Evolutionary conservation across 2,329 filamentous ascomycete species (phyloP).

Genomic region (Juglanconis oblonga): DNA sequence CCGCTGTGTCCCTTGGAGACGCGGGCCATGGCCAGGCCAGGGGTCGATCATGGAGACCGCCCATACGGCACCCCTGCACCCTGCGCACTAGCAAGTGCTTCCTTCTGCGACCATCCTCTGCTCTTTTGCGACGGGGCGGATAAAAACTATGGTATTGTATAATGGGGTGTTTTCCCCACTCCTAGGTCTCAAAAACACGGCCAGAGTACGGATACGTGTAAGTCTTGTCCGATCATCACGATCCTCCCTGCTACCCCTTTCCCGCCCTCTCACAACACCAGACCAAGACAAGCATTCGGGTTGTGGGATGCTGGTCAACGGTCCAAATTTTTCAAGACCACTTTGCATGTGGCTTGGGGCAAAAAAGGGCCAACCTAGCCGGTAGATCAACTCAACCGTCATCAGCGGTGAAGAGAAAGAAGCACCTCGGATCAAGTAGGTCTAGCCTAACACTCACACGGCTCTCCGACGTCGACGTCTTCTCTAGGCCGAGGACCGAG

Average conservation of each 20-base stretch:
- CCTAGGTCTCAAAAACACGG: too few species aligned
- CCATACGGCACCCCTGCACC: conserved; percentile 8
- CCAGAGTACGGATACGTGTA: too few species aligned
- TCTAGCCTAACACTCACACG: not conserved
- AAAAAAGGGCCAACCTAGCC: conserved; percentile 1
- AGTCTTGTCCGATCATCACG: too few species aligned
- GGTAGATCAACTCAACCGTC: conserved; percentile 13
- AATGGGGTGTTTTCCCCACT: too few species aligned
- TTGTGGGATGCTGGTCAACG: not conserved
- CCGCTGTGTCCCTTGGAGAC: not conserved
- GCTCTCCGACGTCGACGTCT: not conserved
- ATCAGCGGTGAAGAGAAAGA: conserved; percentile 15
- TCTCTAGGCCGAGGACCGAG: too few species aligned
- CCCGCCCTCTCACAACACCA: not conserved
- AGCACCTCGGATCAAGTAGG: not conserved
- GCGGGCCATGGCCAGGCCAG: not conserved
- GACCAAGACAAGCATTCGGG: not conserved
- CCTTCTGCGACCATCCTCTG: not conserved
- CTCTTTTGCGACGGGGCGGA: not conserved
- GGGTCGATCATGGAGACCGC: not conserved
- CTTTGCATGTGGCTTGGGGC: conserved; percentile 1
- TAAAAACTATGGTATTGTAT: not conserved
- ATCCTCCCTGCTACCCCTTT: not conserved
- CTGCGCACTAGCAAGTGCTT: not conserved
- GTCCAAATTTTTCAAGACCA: not conserved